Conservation (phyloP, 352 stramenopile genomes). For the Pseudoperonospora humuli region DNA sequence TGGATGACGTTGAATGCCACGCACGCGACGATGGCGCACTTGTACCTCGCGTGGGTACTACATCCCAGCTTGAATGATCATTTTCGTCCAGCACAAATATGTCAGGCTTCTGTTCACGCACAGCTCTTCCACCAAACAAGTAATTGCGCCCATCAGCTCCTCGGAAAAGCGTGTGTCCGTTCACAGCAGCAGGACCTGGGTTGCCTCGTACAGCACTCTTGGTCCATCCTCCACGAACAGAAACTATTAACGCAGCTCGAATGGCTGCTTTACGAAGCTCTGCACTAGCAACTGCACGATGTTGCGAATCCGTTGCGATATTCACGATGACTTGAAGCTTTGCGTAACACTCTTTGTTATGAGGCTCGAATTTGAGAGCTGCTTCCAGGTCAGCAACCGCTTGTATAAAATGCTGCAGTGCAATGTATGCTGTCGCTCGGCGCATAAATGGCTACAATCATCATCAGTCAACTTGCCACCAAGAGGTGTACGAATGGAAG, state of each 20-base stretch:
- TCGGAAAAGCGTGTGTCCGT: slow-evolving; percentile 53
- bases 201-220: slow-evolving; percentile 45
- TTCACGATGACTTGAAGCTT: slow-evolving; percentile 34
- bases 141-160: slow-evolving; percentile 19
- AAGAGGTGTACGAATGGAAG: background rate
- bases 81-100: slow-evolving; percentile 40
- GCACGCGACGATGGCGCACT: slow-evolving; percentile 33
- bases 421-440: slow-evolving; percentile 37
- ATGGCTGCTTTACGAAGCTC: slow-evolving; percentile 17
- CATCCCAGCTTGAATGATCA: slow-evolving; percentile 47
- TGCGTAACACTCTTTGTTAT: slow-evolving; percentile 42
- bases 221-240: slow-evolving; percentile 40
- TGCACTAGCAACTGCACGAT: background rate
- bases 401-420: slow-evolving; percentile 10
- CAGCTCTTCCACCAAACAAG: slow-evolving; percentile 49
- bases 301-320: background rate
- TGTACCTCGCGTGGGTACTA: slow-evolving; percentile 15
- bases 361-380: slow-evolving; percentile 38
- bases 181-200: slow-evolving; percentile 50
- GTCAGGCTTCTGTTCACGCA: slow-evolving; percentile 45
- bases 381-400: slow-evolving; percentile 38
- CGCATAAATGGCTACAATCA: slow-evolving; percentile 43
- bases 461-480: slow-evolving; percentile 1
- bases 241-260: slow-evolving; percentile 25
- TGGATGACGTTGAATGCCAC: slow-evolving; percentile 42